These are phyloP conservation scores for Penicillium sp. DNA, from an alignment of 2,329 filamentous ascomycete genomes.

Conservation along the genomic window DNA sequence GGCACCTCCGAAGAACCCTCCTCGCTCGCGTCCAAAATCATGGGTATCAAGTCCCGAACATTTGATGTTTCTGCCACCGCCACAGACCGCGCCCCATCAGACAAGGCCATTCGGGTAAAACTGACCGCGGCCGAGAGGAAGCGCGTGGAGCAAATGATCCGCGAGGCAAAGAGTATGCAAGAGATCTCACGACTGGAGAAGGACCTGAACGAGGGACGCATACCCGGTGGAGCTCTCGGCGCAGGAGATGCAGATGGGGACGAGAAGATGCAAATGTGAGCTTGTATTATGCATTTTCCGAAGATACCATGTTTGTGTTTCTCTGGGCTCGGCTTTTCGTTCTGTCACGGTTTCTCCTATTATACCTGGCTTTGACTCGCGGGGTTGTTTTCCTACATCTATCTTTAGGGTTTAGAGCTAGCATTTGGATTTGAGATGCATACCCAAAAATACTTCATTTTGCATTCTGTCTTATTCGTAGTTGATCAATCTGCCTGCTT, in stretches of 20 bases:
- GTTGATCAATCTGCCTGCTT: too few species aligned
- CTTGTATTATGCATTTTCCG: slow-evolving; percentile 3
- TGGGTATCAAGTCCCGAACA: slow-evolving; percentile 73
- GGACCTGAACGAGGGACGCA: slow-evolving; percentile 79
- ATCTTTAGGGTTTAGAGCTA: slow-evolving; percentile 8
- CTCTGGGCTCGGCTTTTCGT: slow-evolving; percentile 8
- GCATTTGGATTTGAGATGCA: slow-evolving; percentile 13
- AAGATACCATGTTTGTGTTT: slow-evolving; percentile 14
- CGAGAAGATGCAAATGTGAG: slow-evolving; percentile 38
- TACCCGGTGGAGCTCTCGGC: slow-evolving; percentile 60
- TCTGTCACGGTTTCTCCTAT: slow-evolving; percentile 11
- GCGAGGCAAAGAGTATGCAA: slow-evolving; percentile 78
- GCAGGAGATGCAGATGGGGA: slow-evolving; percentile 32
- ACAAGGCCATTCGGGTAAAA: slow-evolving; percentile 70
- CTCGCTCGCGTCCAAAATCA: slow-evolving; percentile 74
- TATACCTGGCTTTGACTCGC: slow-evolving; percentile 10
- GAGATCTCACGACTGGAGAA: slow-evolving; percentile 90
- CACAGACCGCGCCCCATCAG: slow-evolving; percentile 39
- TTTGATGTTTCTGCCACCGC: slow-evolving; percentile 53
- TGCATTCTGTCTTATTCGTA: not conserved
- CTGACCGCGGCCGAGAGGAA: slow-evolving; percentile 84
- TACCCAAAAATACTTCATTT: slow-evolving; percentile 9
- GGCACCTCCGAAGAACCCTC: slow-evolving; percentile 73
- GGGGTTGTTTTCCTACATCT: slow-evolving; percentile 11
- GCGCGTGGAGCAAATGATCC: slow-evolving; percentile 78